Conservation (phyloP, 495 filamentous ascomycete genomes). For the Talaromyces proteolyticus region DNA sequence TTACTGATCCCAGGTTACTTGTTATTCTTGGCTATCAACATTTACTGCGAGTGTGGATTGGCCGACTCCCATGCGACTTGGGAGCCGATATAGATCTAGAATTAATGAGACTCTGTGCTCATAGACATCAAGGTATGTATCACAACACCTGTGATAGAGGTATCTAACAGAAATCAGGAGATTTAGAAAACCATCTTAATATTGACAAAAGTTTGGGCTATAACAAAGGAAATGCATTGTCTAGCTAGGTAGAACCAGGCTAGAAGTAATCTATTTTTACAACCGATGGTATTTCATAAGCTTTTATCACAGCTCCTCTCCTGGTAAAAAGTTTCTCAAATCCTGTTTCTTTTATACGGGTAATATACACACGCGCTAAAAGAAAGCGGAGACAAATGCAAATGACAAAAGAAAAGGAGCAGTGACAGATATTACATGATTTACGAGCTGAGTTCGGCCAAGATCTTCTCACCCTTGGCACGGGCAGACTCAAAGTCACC, state of each 20-base stretch:
- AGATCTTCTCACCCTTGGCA: slow-evolving; percentile 98
- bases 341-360: slow-evolving; percentile 35
- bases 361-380: slow-evolving; percentile 42
- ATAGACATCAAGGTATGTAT: no score
- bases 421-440: slow-evolving; percentile 31
- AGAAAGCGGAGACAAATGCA: slow-evolving; percentile 31
- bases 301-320: background rate
- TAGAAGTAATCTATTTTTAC: background rate
- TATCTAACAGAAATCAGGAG: no score
- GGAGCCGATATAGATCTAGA: no score
- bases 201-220: no score
- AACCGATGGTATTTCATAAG: no score
- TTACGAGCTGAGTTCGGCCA: slow-evolving; percentile 80
- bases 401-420: slow-evolving; percentile 10
- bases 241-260: background rate
- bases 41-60: no score
- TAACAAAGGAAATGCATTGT: background rate
- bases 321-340: slow-evolving; percentile 1
- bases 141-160: no score
- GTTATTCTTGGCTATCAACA: no score
- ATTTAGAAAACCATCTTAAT: no score
- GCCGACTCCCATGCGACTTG: no score
- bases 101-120: no score
- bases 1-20: no score
- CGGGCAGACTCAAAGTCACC: slow-evolving; percentile 89